phyloP scores from a whole-genome alignment of 352 stramenopile genomes.

The Phytophthora citrophthora region DNA sequence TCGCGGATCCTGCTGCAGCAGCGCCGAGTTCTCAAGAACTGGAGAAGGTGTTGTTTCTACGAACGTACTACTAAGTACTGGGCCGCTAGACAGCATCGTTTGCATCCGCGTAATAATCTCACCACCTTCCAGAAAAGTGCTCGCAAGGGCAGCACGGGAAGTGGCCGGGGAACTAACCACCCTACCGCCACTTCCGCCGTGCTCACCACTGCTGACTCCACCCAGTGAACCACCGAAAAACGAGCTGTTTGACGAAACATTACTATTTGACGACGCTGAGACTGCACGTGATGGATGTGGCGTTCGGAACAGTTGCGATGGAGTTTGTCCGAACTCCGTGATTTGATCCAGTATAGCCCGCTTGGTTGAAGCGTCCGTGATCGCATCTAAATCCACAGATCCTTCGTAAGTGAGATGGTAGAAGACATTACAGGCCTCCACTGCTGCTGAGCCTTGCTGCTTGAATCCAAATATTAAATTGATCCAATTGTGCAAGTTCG shows the following conservation, averaged over 20 bases:
- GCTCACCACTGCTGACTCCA: conserved; percentile 3
- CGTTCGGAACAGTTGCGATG: conserved; percentile 93
- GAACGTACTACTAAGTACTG: conserved; percentile 26
- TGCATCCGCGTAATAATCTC: conserved; percentile 76
- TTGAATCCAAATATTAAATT: conserved; percentile 98
- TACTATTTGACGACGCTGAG: not conserved
- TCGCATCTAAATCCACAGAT: conserved; percentile 95
- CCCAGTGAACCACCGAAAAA: conserved; percentile 25
- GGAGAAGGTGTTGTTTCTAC: conserved; percentile 30
- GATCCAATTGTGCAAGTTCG: conserved; percentile 98
- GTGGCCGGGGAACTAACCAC: conserved; percentile 34
- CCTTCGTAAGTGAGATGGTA: conserved; percentile 98
- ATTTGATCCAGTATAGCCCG: conserved; percentile 96
- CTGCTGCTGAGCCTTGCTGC: conserved; percentile 93
- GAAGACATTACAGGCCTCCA: conserved; percentile 97
- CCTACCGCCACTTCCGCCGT: conserved; percentile 2
- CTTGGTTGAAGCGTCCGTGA: conserved; percentile 65
- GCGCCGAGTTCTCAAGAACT: conserved; percentile 55
- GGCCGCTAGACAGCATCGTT: conserved; percentile 59
- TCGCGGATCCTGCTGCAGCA: conserved; percentile 60
- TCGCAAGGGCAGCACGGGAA: conserved; percentile 44
- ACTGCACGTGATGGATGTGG: conserved; percentile 64
- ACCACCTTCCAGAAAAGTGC: conserved; percentile 71
- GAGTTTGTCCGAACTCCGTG: conserved; percentile 98
- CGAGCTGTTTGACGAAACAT: conserved; percentile 15